phyloP scores from a whole-genome alignment of 176 grass and related monocot species.

The Puya raimondii region DNA sequence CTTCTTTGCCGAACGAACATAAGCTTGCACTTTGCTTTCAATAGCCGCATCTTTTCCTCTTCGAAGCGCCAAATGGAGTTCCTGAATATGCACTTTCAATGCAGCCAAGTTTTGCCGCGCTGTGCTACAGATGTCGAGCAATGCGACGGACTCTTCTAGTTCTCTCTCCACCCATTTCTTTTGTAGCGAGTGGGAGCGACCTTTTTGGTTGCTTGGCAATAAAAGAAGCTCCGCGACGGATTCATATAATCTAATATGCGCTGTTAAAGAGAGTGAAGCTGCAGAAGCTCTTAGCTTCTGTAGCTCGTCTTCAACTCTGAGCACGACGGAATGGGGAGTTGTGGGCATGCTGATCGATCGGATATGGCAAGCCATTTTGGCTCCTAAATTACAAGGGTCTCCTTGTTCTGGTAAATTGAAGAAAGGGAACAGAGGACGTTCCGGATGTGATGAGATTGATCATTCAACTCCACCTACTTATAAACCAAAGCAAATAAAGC shows the following conservation, averaged over 20 bases:
- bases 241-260: slow-evolving; percentile 15
- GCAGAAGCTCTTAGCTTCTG: slow-evolving; percentile 14
- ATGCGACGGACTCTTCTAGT: slow-evolving; percentile 31
- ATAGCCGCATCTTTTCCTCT: slow-evolving; percentile 25
- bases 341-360: slow-evolving; percentile 27
- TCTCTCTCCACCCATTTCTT: slow-evolving; percentile 19
- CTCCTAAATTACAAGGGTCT: neutral
- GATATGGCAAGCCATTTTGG: slow-evolving; percentile 13
- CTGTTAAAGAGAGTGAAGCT: slow-evolving; percentile 4
- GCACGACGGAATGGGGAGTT: neutral
- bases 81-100: slow-evolving; percentile 28
- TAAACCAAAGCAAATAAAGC: slow-evolving; percentile 15
- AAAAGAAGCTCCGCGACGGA: slow-evolving; percentile 18
- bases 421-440: slow-evolving; percentile 1
- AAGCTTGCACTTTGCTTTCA: slow-evolving; percentile 29
- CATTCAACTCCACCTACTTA: slow-evolving; percentile 22
- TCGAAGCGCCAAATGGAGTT: slow-evolving; percentile 24
- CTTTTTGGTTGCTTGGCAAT: slow-evolving; percentile 19
- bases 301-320: slow-evolving; percentile 27
- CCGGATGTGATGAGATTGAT: slow-evolving; percentile 19
- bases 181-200: slow-evolving; percentile 13
- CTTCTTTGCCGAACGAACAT: slow-evolving; percentile 29
- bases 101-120: slow-evolving; percentile 30
- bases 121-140: slow-evolving; percentile 34
- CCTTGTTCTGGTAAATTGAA: neutral